Base-by-base conservation (phyloP, 148 eudicot genomes). In the Drosera capensis region DNA sequence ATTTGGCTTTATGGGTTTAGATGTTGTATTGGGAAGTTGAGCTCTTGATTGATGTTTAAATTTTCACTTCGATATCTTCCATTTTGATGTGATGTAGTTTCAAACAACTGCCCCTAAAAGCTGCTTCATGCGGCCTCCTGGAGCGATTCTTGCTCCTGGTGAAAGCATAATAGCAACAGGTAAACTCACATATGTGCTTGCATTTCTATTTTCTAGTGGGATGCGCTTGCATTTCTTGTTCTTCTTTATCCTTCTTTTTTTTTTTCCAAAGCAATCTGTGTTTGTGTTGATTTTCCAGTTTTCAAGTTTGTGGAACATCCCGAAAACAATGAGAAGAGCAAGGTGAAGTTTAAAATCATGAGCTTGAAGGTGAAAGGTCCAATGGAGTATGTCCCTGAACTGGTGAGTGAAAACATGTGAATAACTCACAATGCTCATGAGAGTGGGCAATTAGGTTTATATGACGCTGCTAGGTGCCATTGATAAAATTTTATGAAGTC, bases 101-200 rank as follows among this genome's bases (percentile, higher is more conserved):
- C 96, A 87, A 87, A 87, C 96, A 41, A 85, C 90, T 47, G 81
- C 79, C 25, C 95, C 95, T 28, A 85, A 85, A 56, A 80, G 95
- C 58, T 85, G 95, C 62, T 85, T 74, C 63, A 85, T 85, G 95
- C 95, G 95, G 60, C 95, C 95, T 45, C 95, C 95, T 4, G 90
- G 90, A 38, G 90, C 82, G 55, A 72, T 85, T 65, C 85, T 85
- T 54, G 71, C 76, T 61, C 90, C 95, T 52, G 90, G 95, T 14
- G 95, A 85, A 71, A 80, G 74, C 62, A 46, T 80, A 35, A 77
- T 77, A 36, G 90, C 95, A 47, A 80, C 90, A 35, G 95, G 95
- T 85, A 74, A 60, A 20, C 6, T 15, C 14, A 46, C 23, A 23
- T 25, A 39, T 21, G 48, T 23, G 20, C 24, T 40, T 37, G 49